phyloP scores from a whole-genome alignment of 148 eudicot genomes.

The Rhododendron griersonianum region DNA sequence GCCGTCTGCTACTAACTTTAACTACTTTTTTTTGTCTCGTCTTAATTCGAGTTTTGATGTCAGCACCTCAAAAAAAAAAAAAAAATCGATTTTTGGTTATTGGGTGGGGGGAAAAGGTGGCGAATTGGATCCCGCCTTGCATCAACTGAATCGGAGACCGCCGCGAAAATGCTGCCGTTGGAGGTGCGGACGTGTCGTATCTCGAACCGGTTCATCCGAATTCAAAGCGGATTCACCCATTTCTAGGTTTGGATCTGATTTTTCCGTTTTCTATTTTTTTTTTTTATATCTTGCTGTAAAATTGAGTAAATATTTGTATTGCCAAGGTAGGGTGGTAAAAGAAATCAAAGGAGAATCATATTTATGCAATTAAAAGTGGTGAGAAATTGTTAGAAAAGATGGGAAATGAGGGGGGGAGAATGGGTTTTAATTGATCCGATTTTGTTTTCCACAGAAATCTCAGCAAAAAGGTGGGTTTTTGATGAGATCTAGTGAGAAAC shows the following conservation, averaged over 20 bases:
- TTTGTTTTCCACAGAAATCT: background rate
- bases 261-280: background rate
- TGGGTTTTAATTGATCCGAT: background rate
- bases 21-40: background rate
- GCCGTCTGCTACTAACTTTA: slow-evolving; percentile 17
- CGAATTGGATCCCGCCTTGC: slow-evolving; percentile 59
- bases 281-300: background rate
- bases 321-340: background rate
- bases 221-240: background rate
- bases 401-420: background rate
- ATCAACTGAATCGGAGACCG: slow-evolving; percentile 72
- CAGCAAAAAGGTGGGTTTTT: background rate
- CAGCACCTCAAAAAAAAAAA: no score
- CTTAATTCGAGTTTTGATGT: background rate
- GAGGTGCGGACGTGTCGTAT: background rate
- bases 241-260: background rate
- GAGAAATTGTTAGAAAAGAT: background rate
- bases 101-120: background rate
- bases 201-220: slow-evolving; percentile 1
- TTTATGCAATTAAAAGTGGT: background rate
- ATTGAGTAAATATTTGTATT: background rate
- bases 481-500: background rate
- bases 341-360: background rate
- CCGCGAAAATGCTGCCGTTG: slow-evolving; percentile 19
- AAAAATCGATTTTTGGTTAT: background rate